Conservation (phyloP, 352 stramenopile genomes). For the Phytophthora sansomeana region DNA sequence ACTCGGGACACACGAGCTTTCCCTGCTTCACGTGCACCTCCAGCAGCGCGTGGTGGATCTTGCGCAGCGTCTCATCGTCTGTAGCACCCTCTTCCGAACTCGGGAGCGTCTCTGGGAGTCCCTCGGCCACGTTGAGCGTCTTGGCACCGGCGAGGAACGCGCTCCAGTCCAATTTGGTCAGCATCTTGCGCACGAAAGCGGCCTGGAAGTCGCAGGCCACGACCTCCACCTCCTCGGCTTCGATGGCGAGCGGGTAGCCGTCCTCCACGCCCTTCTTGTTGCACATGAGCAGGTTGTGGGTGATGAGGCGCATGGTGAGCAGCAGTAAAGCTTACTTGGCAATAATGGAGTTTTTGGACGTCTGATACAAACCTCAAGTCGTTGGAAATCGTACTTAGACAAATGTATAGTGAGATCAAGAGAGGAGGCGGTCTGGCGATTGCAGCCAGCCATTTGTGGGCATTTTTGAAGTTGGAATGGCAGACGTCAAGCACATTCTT, state of each 20-base stretch:
- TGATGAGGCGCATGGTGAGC: constrained; percentile 90
- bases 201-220: constrained; percentile 83
- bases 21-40: constrained; percentile 97
- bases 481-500: constrained; percentile 4
- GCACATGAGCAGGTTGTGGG: constrained; percentile 95
- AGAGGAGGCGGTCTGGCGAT: not conserved
- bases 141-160: constrained; percentile 86
- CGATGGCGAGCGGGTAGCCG: constrained; percentile 92
- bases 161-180: constrained; percentile 90
- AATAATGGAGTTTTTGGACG: too few species aligned
- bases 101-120: constrained; percentile 63
- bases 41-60: constrained; percentile 91
- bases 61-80: constrained; percentile 82
- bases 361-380: too few species aligned
- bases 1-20: constrained; percentile 96
- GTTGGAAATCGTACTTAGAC: too few species aligned
- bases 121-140: constrained; percentile 73
- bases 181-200: constrained; percentile 91
- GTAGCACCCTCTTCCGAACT: constrained; percentile 43
- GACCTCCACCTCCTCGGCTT: constrained; percentile 84
- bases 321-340: too few species aligned
- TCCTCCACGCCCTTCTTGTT: constrained; percentile 95
- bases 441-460: constrained; percentile 9
- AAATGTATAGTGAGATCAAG: too few species aligned
- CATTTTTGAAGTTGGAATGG: constrained; percentile 17